A percentile compares a stretch with the other conserved stretches of the same genome.
Evolutionary conservation across 78 protist species (phyloP).

Genomic region (Trichosphaerium sp.): DNA sequence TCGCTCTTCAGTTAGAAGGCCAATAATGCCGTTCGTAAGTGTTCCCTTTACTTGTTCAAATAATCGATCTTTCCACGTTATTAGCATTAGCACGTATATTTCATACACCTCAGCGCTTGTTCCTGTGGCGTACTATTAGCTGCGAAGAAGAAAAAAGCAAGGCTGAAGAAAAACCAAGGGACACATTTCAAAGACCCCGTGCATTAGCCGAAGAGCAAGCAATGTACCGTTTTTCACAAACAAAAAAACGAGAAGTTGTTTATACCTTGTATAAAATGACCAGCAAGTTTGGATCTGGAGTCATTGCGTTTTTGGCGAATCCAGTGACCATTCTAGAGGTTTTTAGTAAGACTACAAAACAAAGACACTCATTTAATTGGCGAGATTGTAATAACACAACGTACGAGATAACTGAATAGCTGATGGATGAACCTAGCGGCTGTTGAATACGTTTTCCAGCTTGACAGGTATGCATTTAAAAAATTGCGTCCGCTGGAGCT

Average conservation of each 20-base stretch:
- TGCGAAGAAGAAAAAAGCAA: too few species aligned
- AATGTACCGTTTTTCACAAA: too few species aligned
- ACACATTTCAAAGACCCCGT: too few species aligned
- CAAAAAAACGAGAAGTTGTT: neutral
- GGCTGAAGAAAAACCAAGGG: too few species aligned
- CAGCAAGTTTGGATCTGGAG: neutral
- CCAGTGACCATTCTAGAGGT: neutral
- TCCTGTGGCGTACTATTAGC: too few species aligned
- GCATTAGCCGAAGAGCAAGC: too few species aligned
- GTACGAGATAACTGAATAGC: constrained; percentile 43
- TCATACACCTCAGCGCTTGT: too few species aligned
- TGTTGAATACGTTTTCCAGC: constrained; percentile 23
- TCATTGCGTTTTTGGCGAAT: neutral
- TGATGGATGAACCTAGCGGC: constrained; percentile 14
- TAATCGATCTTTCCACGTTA: too few species aligned
- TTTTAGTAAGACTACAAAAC: neutral
- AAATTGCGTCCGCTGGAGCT: constrained; percentile 10
- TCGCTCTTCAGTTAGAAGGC: constrained; percentile 3
- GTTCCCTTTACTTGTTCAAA: too few species aligned
- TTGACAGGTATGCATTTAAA: constrained; percentile 26
- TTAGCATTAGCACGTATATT: too few species aligned
- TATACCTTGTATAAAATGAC: neutral
- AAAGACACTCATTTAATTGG: too few species aligned
- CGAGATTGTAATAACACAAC: too few species aligned
- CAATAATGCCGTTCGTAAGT: neutral